Percentiles rank a stretch among this genome's conserved stretches.
Evolutionary conservation across 2,329 filamentous ascomycete species (phyloP).

Genomic region (Diaporthe citri): DNA sequence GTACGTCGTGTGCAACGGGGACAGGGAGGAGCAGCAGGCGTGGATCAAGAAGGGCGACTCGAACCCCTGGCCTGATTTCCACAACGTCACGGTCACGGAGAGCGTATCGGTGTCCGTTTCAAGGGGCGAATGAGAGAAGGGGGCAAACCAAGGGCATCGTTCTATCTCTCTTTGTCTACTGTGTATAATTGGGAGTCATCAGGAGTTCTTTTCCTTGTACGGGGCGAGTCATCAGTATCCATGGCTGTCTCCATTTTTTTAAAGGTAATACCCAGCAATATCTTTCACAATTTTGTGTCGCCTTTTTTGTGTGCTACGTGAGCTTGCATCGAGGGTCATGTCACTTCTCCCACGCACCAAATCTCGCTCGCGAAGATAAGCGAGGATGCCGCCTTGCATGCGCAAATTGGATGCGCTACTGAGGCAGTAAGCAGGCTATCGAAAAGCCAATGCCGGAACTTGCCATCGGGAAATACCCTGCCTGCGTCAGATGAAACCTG

Average conservation of each 20-base stretch:
- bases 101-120: conserved; percentile 19
- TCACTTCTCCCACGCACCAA: background rate
- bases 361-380: background rate
- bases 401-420: background rate
- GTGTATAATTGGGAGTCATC: conserved; percentile 3
- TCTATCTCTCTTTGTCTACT: background rate
- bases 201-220: conserved; percentile 6
- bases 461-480: background rate
- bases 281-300: background rate
- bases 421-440: conserved; percentile 19
- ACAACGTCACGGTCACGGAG: conserved; percentile 22
- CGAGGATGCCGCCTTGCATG: background rate
- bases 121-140: background rate
- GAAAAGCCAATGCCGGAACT: conserved; percentile 14
- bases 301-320: conserved; percentile 1
- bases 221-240: background rate
- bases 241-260: background rate
- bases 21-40: conserved; percentile 23
- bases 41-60: conserved; percentile 30
- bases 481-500: conserved; percentile 3
- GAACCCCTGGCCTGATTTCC: conserved; percentile 19
- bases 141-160: background rate
- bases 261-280: conserved; percentile 21
- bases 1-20: conserved; percentile 33
- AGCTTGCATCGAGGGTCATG: background rate